Percentiles rank a stretch among this genome's conserved stretches.
phyloP scores from a whole-genome alignment of 225 moss, liverwort and hornwort species.

The Thuidium tamariscinum region DNA sequence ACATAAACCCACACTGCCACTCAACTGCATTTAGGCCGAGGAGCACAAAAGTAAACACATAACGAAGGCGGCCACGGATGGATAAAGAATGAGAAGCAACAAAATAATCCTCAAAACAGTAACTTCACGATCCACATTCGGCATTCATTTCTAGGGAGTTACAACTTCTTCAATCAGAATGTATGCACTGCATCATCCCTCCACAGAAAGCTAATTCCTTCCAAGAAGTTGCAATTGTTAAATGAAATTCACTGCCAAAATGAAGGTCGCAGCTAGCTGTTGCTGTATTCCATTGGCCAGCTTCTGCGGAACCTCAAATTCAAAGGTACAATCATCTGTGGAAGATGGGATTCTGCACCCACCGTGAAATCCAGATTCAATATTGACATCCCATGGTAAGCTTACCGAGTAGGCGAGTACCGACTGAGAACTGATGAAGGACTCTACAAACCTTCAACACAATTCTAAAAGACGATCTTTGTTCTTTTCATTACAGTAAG shows the following conservation, averaged over 20 bases:
- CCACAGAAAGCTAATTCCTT: background rate
- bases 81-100: background rate
- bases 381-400: background rate
- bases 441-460: background rate
- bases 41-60: background rate
- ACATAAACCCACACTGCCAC: background rate
- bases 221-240: background rate
- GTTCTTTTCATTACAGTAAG: background rate
- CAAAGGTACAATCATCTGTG: background rate
- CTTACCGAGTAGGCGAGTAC: background rate
- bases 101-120: background rate
- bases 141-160: background rate
- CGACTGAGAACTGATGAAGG: background rate
- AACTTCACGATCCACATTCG: background rate
- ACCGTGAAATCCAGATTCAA: background rate
- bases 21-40: background rate
- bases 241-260: background rate
- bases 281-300: background rate
- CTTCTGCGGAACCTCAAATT: background rate
- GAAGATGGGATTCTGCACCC: background rate
- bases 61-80: background rate
- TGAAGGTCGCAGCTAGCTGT: background rate
- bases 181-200: background rate
- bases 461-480: background rate
- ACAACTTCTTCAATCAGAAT: background rate